phyloP scores from a whole-genome alignment of 805 yeast species.

The Cyberlindnera maritima region DNA sequence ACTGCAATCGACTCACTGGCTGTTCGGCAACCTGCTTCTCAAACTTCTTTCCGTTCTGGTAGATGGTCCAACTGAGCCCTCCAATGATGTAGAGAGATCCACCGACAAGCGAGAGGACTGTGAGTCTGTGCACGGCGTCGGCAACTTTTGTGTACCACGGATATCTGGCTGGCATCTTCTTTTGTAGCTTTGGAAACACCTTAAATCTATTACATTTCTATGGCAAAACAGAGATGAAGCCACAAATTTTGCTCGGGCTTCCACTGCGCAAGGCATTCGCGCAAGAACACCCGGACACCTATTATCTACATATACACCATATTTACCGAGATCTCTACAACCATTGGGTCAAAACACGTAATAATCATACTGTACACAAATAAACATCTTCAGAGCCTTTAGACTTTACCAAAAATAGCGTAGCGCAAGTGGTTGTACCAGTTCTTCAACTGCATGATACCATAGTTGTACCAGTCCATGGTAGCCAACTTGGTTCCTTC shows the following conservation, averaged over 20 bases:
- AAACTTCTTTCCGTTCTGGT: slow-evolving; percentile 49
- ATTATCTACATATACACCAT: neutral
- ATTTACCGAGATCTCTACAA: neutral
- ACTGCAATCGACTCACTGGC: slow-evolving; percentile 4
- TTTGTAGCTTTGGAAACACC: neutral
- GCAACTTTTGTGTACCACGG: slow-evolving; percentile 78
- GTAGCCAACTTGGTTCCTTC: slow-evolving; percentile 11
- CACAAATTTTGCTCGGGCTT: slow-evolving; percentile 1
- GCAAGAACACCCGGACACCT: neutral
- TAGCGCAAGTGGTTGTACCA: slow-evolving; percentile 11
- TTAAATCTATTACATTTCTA: neutral
- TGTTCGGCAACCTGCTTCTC: slow-evolving; percentile 35
- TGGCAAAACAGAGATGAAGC: neutral
- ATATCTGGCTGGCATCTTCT: slow-evolving; percentile 42
- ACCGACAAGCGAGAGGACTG: slow-evolving; percentile 66
- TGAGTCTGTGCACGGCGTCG: slow-evolving; percentile 69
- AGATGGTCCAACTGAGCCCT: slow-evolving; percentile 50
- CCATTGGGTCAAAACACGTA: neutral
- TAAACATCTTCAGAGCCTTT: too few relatives aligned
- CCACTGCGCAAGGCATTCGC: neutral
- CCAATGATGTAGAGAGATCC: slow-evolving; percentile 48
- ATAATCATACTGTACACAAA: neutral
- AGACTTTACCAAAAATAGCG: slow-evolving; percentile 1
- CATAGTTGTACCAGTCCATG: slow-evolving; percentile 10
- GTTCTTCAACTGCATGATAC: slow-evolving; percentile 5